Conservation (phyloP, 2,329 filamentous ascomycete species). For the Pseudophaeomoniella oleicola region DNA sequence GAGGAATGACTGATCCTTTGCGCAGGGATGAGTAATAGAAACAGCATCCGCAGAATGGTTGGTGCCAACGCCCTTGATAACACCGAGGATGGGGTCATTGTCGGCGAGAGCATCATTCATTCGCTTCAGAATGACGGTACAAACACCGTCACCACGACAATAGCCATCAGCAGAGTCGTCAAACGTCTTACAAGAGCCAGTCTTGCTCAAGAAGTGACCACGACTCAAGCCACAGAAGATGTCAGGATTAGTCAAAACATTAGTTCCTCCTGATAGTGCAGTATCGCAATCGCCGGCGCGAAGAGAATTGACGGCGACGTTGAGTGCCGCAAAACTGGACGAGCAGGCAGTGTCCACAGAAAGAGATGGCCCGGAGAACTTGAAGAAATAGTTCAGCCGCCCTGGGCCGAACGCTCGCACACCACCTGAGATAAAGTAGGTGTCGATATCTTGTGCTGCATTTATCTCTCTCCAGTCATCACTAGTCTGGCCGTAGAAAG, state of each 20-base stretch:
- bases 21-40: slow-evolving; percentile 29
- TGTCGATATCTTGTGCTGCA: slow-evolving; percentile 55
- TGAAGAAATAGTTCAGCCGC: slow-evolving; percentile 63
- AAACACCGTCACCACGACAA: slow-evolving; percentile 64
- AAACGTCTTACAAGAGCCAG: slow-evolving; percentile 64
- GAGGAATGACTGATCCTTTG: slow-evolving; percentile 21
- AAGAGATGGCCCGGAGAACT: slow-evolving; percentile 58
- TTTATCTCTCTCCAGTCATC: slow-evolving; percentile 70
- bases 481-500: slow-evolving; percentile 61
- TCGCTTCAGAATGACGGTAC: slow-evolving; percentile 62
- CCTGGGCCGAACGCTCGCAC: slow-evolving; percentile 46
- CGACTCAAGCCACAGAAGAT: slow-evolving; percentile 63
- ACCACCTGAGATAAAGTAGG: slow-evolving; percentile 52
- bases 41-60: slow-evolving; percentile 50
- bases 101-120: slow-evolving; percentile 65
- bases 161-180: slow-evolving; percentile 71
- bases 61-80: slow-evolving; percentile 59
- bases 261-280: slow-evolving; percentile 64
- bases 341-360: slow-evolving; percentile 69
- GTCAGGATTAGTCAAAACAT: slow-evolving; percentile 67
- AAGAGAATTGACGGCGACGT: slow-evolving; percentile 57
- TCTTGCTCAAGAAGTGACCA: slow-evolving; percentile 65
- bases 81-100: slow-evolving; percentile 54
- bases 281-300: slow-evolving; percentile 68
- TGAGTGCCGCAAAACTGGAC: slow-evolving; percentile 57